phyloP scores from a whole-genome alignment of 352 stramenopile species.

The Elongisporangium prolatum region DNA sequence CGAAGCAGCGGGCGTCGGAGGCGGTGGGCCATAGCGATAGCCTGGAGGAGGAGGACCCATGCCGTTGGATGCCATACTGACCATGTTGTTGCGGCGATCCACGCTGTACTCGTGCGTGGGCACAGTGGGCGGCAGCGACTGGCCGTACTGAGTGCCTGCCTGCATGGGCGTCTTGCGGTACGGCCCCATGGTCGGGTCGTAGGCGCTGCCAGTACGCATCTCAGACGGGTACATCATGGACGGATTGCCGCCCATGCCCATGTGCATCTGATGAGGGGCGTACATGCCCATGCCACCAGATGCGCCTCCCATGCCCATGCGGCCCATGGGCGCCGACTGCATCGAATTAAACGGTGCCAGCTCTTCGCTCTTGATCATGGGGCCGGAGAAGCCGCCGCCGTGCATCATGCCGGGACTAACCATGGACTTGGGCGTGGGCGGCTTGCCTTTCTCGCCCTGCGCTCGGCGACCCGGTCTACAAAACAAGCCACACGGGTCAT shows the following conservation, averaged over 20 bases:
- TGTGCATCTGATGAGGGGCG: slow-evolving; percentile 16
- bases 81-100: slow-evolving; percentile 39
- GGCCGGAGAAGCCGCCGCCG: slow-evolving; percentile 26
- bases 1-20: slow-evolving; percentile 5
- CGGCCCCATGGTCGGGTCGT: slow-evolving; percentile 46
- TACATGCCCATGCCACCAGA: slow-evolving; percentile 18
- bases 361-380: slow-evolving; percentile 69
- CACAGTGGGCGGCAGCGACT: slow-evolving; percentile 26
- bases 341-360: slow-evolving; percentile 46
- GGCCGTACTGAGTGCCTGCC: slow-evolving; percentile 30
- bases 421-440: slow-evolving; percentile 19
- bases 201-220: slow-evolving; percentile 29
- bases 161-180: slow-evolving; percentile 41
- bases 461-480: slow-evolving; percentile 34
- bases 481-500: slow-evolving; percentile 3
- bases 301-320: slow-evolving; percentile 27
- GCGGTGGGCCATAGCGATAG: slow-evolving; percentile 21
- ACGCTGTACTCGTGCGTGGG: slow-evolving; percentile 27
- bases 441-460: slow-evolving; percentile 37
- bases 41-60: slow-evolving; percentile 17
- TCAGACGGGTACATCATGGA: slow-evolving; percentile 42
- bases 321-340: slow-evolving; percentile 31
- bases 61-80: slow-evolving; percentile 28
- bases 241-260: slow-evolving; percentile 1
- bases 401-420: slow-evolving; percentile 20